Evolutionary conservation across 2,329 filamentous ascomycete species (phyloP), one percentile per base, ranked within the genome.

Genomic region (Aspergillus persii): DNA sequence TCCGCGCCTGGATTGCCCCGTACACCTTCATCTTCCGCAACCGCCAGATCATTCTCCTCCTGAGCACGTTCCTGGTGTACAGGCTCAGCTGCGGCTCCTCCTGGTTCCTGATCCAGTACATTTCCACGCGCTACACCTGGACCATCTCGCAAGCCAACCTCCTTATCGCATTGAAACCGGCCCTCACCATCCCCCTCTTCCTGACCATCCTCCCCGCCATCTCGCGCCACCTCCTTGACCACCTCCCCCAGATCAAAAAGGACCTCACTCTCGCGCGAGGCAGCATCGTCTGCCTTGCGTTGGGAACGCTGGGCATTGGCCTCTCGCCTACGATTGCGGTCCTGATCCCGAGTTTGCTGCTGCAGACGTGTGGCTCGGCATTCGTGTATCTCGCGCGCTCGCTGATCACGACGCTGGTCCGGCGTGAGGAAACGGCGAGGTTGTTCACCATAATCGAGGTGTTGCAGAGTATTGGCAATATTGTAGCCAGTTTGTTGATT

Each of bases 41-140:
- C 50, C 76, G 72, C 39, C 76, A 77, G 48, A 69, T 77, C 18
- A 70, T 77, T 1, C 68, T 82, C 29, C 74, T 80, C 3, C 67
- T 82, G 8, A 75, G 78, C 9, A 76, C 78, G 0, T 82, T 82
- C 59, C 64, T 83, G 26, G 77, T 80, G 12, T 80, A 79, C 63
- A 74, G 79, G n/a, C 69, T 83, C 6, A 80, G 78, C 53, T 74
- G 79, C 29, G 79, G 80, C 51, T 77, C 79, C 8, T 70, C 79
- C 15, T 77, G 75, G 61, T 74, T 83, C 55, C 66, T 83, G 12
- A 73, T 81, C n/a, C 79, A 81, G 58, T 83, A 83, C 64, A 78
- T 81, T 18, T 83, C 80, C 1, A 79, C 78, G n/a, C 73, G 81
- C 27, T 83, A 82, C 57, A 65, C 68, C 27, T 83, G 80, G 79